Evolutionary conservation across 495 filamentous ascomycete genomes (phyloP).

Genomic region (Neurospora sp.): DNA sequence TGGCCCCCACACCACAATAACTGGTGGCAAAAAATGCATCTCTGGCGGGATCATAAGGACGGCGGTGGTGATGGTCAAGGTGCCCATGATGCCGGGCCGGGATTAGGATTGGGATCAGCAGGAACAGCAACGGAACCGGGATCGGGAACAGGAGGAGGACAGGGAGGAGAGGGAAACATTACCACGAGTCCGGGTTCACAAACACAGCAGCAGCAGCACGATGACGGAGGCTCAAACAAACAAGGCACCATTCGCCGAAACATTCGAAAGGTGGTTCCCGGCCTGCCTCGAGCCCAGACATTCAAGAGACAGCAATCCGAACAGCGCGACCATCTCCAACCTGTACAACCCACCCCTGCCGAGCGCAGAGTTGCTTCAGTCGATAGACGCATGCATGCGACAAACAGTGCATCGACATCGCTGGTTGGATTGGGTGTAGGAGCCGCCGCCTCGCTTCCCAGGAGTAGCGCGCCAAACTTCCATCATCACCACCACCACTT

Average conservation of each 20-base stretch:
- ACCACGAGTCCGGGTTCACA: not conserved
- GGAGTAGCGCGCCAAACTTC: slow-evolving; percentile 36
- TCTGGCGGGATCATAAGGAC: not conserved
- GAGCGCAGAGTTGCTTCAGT: slow-evolving; percentile 68
- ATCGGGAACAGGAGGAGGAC: not conserved
- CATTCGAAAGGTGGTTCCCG: slow-evolving; percentile 66
- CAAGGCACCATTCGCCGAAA: slow-evolving; percentile 34
- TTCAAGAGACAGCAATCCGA: slow-evolving; percentile 79
- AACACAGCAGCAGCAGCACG: slow-evolving; percentile 6
- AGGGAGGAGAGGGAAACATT: not conserved
- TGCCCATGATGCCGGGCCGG: not conserved
- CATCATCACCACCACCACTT: slow-evolving; percentile 11
- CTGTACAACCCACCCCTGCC: slow-evolving; percentile 45
- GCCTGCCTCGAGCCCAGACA: slow-evolving; percentile 62
- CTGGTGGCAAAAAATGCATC: slow-evolving; percentile 1
- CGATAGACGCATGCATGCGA: slow-evolving; percentile 46
- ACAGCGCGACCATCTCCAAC: slow-evolving; percentile 58
- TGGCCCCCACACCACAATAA: not conserved
- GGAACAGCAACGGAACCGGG: not conserved
- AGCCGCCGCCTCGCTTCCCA: slow-evolving; percentile 21
- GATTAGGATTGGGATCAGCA: not conserved
- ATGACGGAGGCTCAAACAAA: slow-evolving; percentile 6
- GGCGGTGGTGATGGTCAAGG: not conserved
- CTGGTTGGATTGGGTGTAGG: not conserved
- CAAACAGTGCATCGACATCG: slow-evolving; percentile 17